phyloP scores from a whole-genome alignment of 78 protist species.

The Emiliania huxleyi region DNA sequence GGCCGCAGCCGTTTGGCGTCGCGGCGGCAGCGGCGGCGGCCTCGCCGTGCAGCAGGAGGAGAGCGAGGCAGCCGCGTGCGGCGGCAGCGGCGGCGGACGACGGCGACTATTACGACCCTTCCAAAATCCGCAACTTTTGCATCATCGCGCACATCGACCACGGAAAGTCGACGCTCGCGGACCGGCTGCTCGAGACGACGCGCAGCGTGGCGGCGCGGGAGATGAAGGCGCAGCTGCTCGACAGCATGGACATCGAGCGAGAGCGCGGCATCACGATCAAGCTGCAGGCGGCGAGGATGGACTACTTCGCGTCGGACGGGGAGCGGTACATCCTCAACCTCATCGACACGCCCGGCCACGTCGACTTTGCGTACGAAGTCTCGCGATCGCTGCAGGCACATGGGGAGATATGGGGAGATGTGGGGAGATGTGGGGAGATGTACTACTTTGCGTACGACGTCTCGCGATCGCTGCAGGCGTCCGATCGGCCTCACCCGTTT shows the following conservation, averaged over 20 bases:
- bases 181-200: conserved; percentile 42
- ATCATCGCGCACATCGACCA: conserved; percentile 66
- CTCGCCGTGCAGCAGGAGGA: no score
- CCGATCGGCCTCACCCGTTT: no score
- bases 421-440: no score
- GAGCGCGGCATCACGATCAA: conserved; percentile 68
- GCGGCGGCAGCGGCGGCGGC: no score
- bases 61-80: no score
- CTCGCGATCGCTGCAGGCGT: conserved; percentile 43
- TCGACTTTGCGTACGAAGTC: conserved; percentile 63
- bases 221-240: conserved; percentile 44
- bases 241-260: conserved; percentile 59
- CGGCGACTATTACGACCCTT: neutral
- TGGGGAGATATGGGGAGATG: no score
- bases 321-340: conserved; percentile 47
- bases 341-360: conserved; percentile 69
- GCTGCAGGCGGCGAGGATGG: conserved; percentile 53
- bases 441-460: conserved; percentile 65
- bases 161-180: conserved; percentile 62
- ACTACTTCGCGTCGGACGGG: neutral
- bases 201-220: conserved; percentile 13
- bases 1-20: no score
- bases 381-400: conserved; percentile 39
- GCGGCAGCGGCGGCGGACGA: no score
- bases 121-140: conserved; percentile 55